phyloP scores from a whole-genome alignment of 331 rosid genomes.

The Pyracantha coccinea region DNA sequence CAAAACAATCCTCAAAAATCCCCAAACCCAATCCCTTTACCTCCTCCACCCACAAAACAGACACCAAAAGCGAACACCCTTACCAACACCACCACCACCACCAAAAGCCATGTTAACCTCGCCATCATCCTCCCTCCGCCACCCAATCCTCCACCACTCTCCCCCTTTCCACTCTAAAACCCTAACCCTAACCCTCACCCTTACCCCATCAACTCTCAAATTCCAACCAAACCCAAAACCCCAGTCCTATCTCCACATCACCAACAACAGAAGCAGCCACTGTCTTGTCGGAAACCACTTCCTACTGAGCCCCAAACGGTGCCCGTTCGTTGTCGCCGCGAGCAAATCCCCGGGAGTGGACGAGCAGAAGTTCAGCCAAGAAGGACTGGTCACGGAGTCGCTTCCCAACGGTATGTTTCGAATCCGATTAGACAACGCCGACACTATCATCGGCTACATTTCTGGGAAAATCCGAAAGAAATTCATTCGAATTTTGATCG shows the following conservation, averaged over 20 bases:
- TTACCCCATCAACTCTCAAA: not conserved
- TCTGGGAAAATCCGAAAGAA: constrained; percentile 89
- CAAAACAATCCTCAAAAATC: not conserved
- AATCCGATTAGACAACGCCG: constrained; percentile 72
- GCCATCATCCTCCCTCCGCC: constrained; percentile 10
- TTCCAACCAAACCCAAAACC: constrained; percentile 1
- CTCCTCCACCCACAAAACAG: not conserved
- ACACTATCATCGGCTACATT: constrained; percentile 73
- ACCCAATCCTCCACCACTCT: constrained; percentile 12
- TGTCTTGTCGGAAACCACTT: constrained; percentile 9
- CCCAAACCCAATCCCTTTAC: constrained; percentile 3
- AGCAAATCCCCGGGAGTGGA: constrained; percentile 51
- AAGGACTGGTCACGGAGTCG: constrained; percentile 78
- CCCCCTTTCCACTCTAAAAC: constrained; percentile 11
- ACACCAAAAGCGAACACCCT: not conserved
- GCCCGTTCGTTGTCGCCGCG: constrained; percentile 4
- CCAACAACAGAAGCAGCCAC: constrained; percentile 1
- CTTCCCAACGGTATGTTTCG: constrained; percentile 95
- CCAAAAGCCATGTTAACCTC: constrained; percentile 28
- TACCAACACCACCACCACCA: not conserved
- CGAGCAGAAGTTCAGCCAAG: constrained; percentile 72
- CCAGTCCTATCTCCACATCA: not conserved
- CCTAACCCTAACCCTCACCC: constrained; percentile 11
- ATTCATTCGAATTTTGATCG: constrained; percentile 70
- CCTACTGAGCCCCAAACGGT: not conserved